Percentiles rank a stretch among this genome's conserved stretches.
These are phyloP conservation scores for Suzukiozyma palmioleophila DNA, from an alignment of 1,139 yeast genomes.

Conservation along the genomic window DNA sequence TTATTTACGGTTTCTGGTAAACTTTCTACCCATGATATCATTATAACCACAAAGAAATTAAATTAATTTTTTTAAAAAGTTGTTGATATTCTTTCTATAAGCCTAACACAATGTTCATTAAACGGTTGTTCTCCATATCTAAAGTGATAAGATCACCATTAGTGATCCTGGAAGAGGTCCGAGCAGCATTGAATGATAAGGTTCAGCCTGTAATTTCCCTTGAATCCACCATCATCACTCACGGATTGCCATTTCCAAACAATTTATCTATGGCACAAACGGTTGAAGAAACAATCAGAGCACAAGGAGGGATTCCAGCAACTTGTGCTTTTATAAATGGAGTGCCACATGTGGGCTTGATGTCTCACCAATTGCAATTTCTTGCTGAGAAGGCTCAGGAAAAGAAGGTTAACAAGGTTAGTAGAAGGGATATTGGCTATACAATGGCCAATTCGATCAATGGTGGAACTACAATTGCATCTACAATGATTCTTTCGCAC, in stretches of 20 bases:
- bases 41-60: background rate
- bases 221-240: constrained; percentile 86
- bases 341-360: constrained; percentile 64
- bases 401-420: constrained; percentile 52
- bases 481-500: constrained; percentile 79
- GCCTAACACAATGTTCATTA: background rate
- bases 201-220: constrained; percentile 65
- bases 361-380: constrained; percentile 38
- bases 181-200: constrained; percentile 52
- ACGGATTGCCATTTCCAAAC: constrained; percentile 81
- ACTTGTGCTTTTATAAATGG: constrained; percentile 80
- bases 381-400: constrained; percentile 41
- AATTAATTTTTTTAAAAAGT: background rate
- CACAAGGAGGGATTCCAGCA: constrained; percentile 75
- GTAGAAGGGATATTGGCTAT: constrained; percentile 77
- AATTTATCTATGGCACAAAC: constrained; percentile 67
- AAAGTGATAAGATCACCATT: constrained; percentile 13
- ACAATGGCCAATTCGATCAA: constrained; percentile 58
- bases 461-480: constrained; percentile 91
- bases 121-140: constrained; percentile 1
- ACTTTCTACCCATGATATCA: constrained; percentile 1
- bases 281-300: constrained; percentile 61
- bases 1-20: background rate
- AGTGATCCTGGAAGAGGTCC: constrained; percentile 52
- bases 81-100: constrained; percentile 2